Base-by-base conservation (phyloP, 257 asterid species). In the Ophiorrhiza pumila region DNA sequence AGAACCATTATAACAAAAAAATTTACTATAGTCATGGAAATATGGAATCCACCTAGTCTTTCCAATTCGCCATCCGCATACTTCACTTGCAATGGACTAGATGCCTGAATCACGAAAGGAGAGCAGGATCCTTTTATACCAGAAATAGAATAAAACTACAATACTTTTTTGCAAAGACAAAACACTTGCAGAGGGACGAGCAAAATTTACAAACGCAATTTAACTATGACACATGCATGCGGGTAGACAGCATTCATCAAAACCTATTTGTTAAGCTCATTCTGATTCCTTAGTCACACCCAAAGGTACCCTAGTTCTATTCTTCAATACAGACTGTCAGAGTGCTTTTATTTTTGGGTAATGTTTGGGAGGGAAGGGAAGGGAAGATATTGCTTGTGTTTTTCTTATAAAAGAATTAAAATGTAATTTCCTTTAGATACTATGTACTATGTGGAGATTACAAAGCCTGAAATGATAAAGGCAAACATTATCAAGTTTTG, bases 11-110 rank as follows among this genome's bases (percentile, higher is more conserved):
- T 39, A 65, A 65, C 74, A 35, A 57, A 71, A 25, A 66, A 73
- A 58, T 53, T 55, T 15, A 22, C 29, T 53, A 7, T 22, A 53
- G 31, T 8, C 60, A 63, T 18, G 39, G 68, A 62, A 22, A 37
- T 6, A 22, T 4, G 32, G 66, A 82, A 41, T 56, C 72, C 76
- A 95, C 99, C 99, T 90, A 95, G 96, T 81, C 98, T 87, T 87
- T 95, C 99, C 94, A 95, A 85, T 80, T 95, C 99, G 76, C 99
- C 99, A 82, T 95, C 99, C 43, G 99, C 99, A 78, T 95, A 95
- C 91, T 88, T 95, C 83, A 95, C 96, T 92, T 95, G 98, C 89
- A 95, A 75, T 53, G 96, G 99, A 78, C 90, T 86, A 72, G 99
- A 90, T 73, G 96, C 99, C 99, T 95, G 96, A 70, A 87, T 83